Conservation (phyloP, 768 basidiomycete species). For the Chiua virens region DNA sequence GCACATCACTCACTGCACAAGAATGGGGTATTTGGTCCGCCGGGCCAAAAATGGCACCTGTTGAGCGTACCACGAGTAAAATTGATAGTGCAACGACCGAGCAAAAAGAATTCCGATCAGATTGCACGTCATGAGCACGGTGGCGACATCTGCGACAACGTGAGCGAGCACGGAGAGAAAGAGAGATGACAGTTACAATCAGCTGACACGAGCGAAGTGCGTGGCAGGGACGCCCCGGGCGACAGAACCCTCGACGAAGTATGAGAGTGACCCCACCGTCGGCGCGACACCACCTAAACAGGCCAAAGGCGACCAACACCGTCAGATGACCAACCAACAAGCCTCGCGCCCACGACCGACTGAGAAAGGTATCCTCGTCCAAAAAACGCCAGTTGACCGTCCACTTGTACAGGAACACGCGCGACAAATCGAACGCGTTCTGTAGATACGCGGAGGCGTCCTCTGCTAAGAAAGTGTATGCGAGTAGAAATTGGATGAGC, state of each 20-base stretch:
- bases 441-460: slow-evolving; percentile 64
- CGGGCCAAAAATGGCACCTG: slow-evolving; percentile 84
- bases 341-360: slow-evolving; percentile 53
- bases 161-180: slow-evolving; percentile 13
- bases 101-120: slow-evolving; percentile 90
- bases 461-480: slow-evolving; percentile 65
- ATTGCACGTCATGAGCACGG: slow-evolving; percentile 87
- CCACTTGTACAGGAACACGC: slow-evolving; percentile 93
- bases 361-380: slow-evolving; percentile 73
- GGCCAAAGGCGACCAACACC: slow-evolving; percentile 62
- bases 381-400: slow-evolving; percentile 98
- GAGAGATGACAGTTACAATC: slow-evolving; percentile 54
- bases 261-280: slow-evolving; percentile 68
- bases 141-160: slow-evolving; percentile 62
- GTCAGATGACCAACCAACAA: slow-evolving; percentile 68
- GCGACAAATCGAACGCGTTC: slow-evolving; percentile 82
- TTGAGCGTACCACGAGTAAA: slow-evolving; percentile 96
- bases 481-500: slow-evolving; percentile 57
- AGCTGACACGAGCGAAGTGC: slow-evolving; percentile 45
- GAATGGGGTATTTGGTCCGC: slow-evolving; percentile 64
- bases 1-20: slow-evolving; percentile 53
- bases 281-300: slow-evolving; percentile 70
- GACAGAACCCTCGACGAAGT: slow-evolving; percentile 51
- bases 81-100: slow-evolving; percentile 95
- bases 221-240: slow-evolving; percentile 53